Base-by-base conservation (phyloP, 2,329 filamentous ascomycete genomes). In the Xylaria sp. region DNA sequence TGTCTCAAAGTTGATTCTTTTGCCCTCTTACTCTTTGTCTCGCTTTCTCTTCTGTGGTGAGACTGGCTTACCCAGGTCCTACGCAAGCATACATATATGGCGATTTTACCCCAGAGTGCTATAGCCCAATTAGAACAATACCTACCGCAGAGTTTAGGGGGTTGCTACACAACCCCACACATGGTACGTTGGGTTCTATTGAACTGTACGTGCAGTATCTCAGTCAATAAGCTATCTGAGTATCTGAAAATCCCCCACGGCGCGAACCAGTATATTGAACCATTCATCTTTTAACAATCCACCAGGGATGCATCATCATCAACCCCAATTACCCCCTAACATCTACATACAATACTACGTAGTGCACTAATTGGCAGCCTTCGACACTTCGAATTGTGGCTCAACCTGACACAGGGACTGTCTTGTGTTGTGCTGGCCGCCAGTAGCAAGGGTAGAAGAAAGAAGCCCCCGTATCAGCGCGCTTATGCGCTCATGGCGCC, bases 321-420 rank as follows among this genome's bases (percentile, higher is more conserved):
- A 25, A 10, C 56, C 25, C 56, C 56, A 61, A 44, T n/a, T 18
- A 32, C 23, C 37, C 50, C 28, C 48, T 41, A 18, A 44, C 3
- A 37, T 48, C 15, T 7, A 5, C 34, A 15, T 12, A 44, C 12
- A 37, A 5, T 48, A n/a, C 44, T 48, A 12, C 46, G 15, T 46
- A 46, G 15, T 46, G 9, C 46, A 20, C 46, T 23, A 25, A 41
- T 50, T 34, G 48, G 32, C 39, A 54, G 63, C 66, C 57, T 57
- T 54, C 60, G 25, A 60, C 32, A 68, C 55, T 57, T 25, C 54
- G 4, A 68, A 67, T 46, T 57, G 39, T 41, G 18, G 48, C 66
- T 65, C 39, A 58, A 67, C 61, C 73, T 75, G 73, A 76, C 54
- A 75, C 76, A 44, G 60, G 70, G 69, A 55, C 61, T 70, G 75